Percentiles rank a stretch among this genome's conserved stretches.
phyloP scores from a whole-genome alignment of 2,329 filamentous ascomycete genomes.

The Microsporum ferrugineum region DNA sequence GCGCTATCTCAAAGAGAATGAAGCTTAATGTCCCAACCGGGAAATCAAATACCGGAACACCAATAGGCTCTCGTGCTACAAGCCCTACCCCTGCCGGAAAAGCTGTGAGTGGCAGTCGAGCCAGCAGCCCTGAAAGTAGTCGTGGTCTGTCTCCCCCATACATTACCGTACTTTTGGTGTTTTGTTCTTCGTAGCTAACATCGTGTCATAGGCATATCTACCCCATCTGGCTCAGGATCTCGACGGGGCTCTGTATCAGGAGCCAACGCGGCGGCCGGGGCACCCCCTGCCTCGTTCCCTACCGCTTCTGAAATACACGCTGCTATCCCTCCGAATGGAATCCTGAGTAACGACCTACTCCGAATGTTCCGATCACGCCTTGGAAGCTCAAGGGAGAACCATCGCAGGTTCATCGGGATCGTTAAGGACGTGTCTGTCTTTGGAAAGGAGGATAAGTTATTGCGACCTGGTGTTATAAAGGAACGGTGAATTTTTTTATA shows the following conservation, averaged over 20 bases:
- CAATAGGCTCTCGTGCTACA: conserved; percentile 38
- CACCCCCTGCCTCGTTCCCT: conserved; percentile 23
- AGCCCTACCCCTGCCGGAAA: conserved; percentile 31
- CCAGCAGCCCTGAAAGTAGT: conserved; percentile 29
- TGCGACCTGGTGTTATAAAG: conserved; percentile 29
- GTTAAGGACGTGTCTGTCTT: conserved; percentile 36
- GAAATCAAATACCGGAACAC: conserved; percentile 31
- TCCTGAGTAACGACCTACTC: conserved; percentile 34
- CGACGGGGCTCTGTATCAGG: neutral
- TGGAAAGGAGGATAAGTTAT: conserved; percentile 33
- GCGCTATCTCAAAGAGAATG: conserved; percentile 38
- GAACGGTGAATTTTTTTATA: neutral
- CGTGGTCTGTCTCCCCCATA: conserved; percentile 7
- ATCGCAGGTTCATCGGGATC: conserved; percentile 33
- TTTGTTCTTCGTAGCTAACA: neutral
- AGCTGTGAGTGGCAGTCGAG: conserved; percentile 26
- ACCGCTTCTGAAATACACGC: conserved; percentile 38
- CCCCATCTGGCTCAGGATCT: neutral
- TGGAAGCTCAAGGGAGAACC: conserved; percentile 32
- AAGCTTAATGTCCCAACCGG: conserved; percentile 35
- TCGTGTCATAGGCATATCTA: conserved; percentile 3
- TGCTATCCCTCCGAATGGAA: conserved; percentile 36
- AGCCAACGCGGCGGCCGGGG: conserved; percentile 2
- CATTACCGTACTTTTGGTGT: neutral
- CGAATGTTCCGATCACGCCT: conserved; percentile 34